A percentile compares a stretch with the other conserved stretches of the same genome.
phyloP scores from a whole-genome alignment of 306 rosid genomes.

The Alnus glutinosa region DNA sequence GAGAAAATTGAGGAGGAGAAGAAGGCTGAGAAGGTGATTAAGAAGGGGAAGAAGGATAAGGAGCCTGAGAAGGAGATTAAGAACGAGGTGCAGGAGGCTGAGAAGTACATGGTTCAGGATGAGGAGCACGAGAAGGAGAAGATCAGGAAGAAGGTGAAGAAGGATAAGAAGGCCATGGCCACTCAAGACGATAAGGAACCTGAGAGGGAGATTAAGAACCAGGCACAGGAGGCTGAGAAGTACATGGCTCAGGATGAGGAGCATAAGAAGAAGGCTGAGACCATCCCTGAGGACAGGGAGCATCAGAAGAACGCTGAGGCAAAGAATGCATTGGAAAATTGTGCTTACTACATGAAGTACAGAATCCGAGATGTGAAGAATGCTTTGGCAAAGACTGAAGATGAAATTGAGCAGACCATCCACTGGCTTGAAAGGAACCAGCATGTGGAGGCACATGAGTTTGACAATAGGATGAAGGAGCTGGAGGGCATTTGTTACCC shows the following conservation, averaged over 20 bases:
- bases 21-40: background rate
- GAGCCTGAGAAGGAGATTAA: background rate
- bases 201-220: background rate
- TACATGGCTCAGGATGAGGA: background rate
- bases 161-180: conserved; percentile 15
- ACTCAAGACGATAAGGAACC: too few species aligned
- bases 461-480: conserved; percentile 9
- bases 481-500: background rate
- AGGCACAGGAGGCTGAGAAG: background rate
- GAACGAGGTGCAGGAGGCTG: conserved; percentile 47
- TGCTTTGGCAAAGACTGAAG: conserved; percentile 7
- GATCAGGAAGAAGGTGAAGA: background rate
- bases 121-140: conserved; percentile 38
- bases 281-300: background rate
- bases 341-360: conserved; percentile 15
- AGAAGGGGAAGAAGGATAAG: background rate
- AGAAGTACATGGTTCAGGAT: conserved; percentile 44
- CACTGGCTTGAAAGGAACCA: conserved; percentile 6
- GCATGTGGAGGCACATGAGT: conserved; percentile 7
- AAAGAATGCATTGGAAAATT: conserved; percentile 1
- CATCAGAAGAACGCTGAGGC: background rate
- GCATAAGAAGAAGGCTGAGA: background rate
- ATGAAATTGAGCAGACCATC: conserved; percentile 10
- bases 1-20: background rate
- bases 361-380: conserved; percentile 12